Percentiles rank a stretch among this genome's conserved stretches.
Conservation (phyloP, 805 yeast species). For the Phaffomyces thermotolerans region DNA sequence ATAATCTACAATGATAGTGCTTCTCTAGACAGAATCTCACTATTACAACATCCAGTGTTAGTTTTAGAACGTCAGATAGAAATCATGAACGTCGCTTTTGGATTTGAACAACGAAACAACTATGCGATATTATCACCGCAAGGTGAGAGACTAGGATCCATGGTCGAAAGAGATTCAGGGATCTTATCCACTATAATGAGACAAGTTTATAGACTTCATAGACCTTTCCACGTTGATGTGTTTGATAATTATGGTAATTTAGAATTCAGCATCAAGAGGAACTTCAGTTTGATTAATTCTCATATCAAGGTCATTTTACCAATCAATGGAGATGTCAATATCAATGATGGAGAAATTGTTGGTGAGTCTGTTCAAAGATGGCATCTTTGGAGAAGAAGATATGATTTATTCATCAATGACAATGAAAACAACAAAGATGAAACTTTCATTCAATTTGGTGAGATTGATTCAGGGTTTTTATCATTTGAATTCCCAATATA, state of each 20-base stretch:
- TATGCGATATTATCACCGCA: conserved; percentile 65
- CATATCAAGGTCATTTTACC: conserved; percentile 56
- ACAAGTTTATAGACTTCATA: conserved; percentile 75
- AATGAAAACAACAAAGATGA: conserved; percentile 10
- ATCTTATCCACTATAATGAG: conserved; percentile 59
- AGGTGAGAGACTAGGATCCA: conserved; percentile 72
- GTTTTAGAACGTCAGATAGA: conserved; percentile 87
- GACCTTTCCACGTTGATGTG: conserved; percentile 77
- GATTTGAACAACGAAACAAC: conserved; percentile 86
- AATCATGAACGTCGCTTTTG: conserved; percentile 77
- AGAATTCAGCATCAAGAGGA: conserved; percentile 64
- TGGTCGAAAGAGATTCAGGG: conserved; percentile 69
- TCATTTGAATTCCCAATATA: conserved; percentile 79
- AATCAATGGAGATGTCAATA: not conserved
- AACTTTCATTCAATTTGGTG: conserved; percentile 69
- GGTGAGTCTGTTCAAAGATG: conserved; percentile 91
- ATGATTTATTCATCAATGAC: conserved; percentile 52
- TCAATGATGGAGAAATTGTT: conserved; percentile 33
- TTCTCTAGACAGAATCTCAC: not conserved
- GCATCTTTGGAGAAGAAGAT: conserved; percentile 91
- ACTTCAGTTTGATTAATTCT: conserved; percentile 84
- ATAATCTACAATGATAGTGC: not conserved
- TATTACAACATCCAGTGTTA: conserved; percentile 57
- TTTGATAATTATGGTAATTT: conserved; percentile 56
- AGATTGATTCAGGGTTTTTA: conserved; percentile 78